Evolutionary conservation across 371 early-diverging fungal species (phyloP).

Genomic region (Lichtheimia ramosa): DNA sequence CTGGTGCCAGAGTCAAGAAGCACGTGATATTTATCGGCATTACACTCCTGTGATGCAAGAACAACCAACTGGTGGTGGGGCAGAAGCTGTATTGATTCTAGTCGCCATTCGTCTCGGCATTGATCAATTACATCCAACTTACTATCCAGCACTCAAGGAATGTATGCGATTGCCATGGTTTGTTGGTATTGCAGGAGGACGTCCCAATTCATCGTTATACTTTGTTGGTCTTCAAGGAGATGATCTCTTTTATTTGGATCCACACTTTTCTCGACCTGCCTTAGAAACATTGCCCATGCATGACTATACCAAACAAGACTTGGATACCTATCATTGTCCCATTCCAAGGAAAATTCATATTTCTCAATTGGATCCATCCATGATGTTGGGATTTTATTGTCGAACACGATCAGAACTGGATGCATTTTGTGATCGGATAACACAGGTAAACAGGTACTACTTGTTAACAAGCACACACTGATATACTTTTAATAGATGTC

Average conservation of each 20-base stretch:
- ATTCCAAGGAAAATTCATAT: constrained; percentile 74
- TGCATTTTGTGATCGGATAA: constrained; percentile 55
- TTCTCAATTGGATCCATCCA: constrained; percentile 84
- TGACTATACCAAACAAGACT: constrained; percentile 65
- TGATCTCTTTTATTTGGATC: constrained; percentile 90
- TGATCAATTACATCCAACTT: constrained; percentile 82
- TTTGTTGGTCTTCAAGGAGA: constrained; percentile 87
- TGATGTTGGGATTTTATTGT: constrained; percentile 91
- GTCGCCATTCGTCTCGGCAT: constrained; percentile 89
- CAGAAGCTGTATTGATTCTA: constrained; percentile 75
- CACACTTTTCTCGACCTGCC: constrained; percentile 83
- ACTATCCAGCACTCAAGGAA: constrained; percentile 73
- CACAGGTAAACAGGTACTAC: constrained; percentile 31
- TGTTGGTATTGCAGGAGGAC: constrained; percentile 93
- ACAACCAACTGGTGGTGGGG: constrained; percentile 23
- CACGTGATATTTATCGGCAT: constrained; percentile 31
- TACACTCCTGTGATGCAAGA: constrained; percentile 12
- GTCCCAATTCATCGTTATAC: constrained; percentile 91
- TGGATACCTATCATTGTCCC: constrained; percentile 82
- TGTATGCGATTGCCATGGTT: constrained; percentile 78
- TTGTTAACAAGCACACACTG: background rate
- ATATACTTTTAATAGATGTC: constrained; percentile 29
- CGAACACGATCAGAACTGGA: constrained; percentile 64
- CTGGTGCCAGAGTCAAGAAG: constrained; percentile 22
- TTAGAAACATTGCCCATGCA: constrained; percentile 52